A percentile compares a stretch with the other conserved stretches of the same genome.
phyloP scores from a whole-genome alignment of 352 stramenopile genomes.

The Pythium diclinum region DNA sequence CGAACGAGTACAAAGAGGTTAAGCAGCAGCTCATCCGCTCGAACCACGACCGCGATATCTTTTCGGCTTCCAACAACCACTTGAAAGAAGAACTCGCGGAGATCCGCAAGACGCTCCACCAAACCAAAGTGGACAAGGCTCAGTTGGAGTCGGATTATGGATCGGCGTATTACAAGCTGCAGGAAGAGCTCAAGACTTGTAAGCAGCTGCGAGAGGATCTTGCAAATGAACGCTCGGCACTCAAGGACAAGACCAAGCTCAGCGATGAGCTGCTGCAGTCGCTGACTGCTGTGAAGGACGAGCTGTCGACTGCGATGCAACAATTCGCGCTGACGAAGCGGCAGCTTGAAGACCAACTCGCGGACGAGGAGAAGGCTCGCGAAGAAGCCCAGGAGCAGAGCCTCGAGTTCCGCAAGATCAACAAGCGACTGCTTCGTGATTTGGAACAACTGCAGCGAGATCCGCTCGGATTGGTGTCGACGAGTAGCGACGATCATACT shows the following conservation, averaged over 20 bases:
- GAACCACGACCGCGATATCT: conserved; percentile 74
- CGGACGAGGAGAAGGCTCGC: conserved; percentile 61
- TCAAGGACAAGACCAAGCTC: conserved; percentile 48
- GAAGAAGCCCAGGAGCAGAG: conserved; percentile 78
- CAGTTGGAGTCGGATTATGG: conserved; percentile 74
- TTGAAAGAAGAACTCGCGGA: conserved; percentile 69
- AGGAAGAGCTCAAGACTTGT: conserved; percentile 68
- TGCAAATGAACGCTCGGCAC: conserved; percentile 29
- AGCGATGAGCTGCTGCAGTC: conserved; percentile 58
- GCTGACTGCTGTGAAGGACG: conserved; percentile 57
- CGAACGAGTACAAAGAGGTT: conserved; percentile 56
- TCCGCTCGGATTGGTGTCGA: conserved; percentile 22
- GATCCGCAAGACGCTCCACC: conserved; percentile 61
- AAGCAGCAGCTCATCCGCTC: conserved; percentile 65
- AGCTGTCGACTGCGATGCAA: conserved; percentile 49
- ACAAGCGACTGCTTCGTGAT: conserved; percentile 65
- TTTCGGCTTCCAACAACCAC: conserved; percentile 72
- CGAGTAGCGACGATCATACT: not conserved
- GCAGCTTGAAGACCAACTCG: conserved; percentile 73
- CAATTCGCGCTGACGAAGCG: conserved; percentile 71
- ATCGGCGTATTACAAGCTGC: conserved; percentile 55
- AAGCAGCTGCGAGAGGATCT: conserved; percentile 49
- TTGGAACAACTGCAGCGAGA: conserved; percentile 45
- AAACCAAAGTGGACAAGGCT: conserved; percentile 62
- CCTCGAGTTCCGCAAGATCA: conserved; percentile 65